Conservation (phyloP, 441 rosid genomes). For the Macaranga tanarius region DNA sequence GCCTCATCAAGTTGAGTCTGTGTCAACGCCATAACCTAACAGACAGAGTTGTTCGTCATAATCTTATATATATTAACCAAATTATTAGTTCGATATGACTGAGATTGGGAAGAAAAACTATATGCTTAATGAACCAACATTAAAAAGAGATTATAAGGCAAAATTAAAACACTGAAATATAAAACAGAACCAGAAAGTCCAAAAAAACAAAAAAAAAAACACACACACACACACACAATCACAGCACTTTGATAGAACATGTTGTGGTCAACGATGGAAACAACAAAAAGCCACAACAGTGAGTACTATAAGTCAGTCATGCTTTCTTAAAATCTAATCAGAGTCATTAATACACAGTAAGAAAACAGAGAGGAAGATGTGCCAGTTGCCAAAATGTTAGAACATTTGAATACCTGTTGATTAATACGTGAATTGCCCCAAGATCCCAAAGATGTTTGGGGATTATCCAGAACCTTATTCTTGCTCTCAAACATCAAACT, state of each 20-base stretch:
- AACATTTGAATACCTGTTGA: conserved; percentile 57
- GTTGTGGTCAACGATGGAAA: no score
- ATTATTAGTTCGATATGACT: not conserved
- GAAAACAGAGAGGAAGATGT: not conserved
- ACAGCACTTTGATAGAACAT: no score
- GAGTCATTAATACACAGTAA: not conserved
- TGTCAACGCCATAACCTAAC: conserved; percentile 79
- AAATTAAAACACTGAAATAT: no score
- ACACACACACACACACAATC: no score
- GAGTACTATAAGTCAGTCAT: no score
- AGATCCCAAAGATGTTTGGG: conserved; percentile 61
- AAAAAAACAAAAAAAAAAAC: not conserved
- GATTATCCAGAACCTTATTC: conserved; percentile 58
- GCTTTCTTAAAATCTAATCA: no score
- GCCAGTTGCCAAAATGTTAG: not conserved
- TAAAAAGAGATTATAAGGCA: no score
- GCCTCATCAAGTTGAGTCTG: conserved; percentile 95
- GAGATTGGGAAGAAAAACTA: no score
- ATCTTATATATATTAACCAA: not conserved
- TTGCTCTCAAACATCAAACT: conserved; percentile 53
- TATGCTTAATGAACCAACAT: no score
- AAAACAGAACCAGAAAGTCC: no score
- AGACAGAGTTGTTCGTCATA: conserved; percentile 25
- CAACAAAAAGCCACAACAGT: no score
- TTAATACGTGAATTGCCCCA: conserved; percentile 66